These are phyloP conservation scores for Ettlia oleoabundans DNA, from an alignment of 139 green algal genomes.

Conservation along the genomic window DNA sequence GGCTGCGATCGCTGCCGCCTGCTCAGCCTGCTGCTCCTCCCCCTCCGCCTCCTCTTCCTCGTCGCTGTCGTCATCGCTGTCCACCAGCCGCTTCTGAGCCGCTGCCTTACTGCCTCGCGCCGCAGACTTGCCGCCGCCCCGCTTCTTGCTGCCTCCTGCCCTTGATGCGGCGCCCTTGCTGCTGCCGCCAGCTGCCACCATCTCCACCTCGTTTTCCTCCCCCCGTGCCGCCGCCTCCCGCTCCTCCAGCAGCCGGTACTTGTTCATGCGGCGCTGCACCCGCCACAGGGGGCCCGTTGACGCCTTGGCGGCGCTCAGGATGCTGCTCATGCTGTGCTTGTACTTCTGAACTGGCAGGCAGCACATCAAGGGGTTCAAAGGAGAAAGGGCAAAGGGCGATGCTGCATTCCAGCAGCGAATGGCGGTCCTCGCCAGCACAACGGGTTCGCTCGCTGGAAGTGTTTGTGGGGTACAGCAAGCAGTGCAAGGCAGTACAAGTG, in stretches of 20 bases:
- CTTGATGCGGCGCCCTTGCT: not conserved
- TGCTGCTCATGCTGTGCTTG: slow-evolving; percentile 19
- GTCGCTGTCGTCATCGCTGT: slow-evolving; percentile 21
- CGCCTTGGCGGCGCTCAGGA: slow-evolving; percentile 17
- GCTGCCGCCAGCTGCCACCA: not conserved
- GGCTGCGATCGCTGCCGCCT: not conserved
- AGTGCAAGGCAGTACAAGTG: not conserved
- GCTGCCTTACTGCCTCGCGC: slow-evolving; percentile 1
- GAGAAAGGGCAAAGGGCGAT: not conserved
- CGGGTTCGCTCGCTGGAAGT: no score
- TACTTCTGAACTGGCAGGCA: slow-evolving; percentile 14
- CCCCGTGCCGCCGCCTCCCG: not conserved
- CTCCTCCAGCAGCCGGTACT: slow-evolving; percentile 24
- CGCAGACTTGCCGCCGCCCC: not conserved
- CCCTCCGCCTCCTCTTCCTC: not conserved
- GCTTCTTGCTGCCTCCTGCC: not conserved
- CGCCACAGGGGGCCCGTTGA: slow-evolving; percentile 32
- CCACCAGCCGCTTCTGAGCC: not conserved
- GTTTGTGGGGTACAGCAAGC: not conserved
- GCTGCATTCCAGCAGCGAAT: no score
- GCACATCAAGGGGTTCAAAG: not conserved
- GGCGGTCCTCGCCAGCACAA: not conserved
- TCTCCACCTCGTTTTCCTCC: not conserved
- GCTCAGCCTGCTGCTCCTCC: not conserved
- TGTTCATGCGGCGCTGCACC: slow-evolving; percentile 29